Evolutionary conservation across 805 yeast species (phyloP).

Genomic region (Kodamaea leandrae): DNA sequence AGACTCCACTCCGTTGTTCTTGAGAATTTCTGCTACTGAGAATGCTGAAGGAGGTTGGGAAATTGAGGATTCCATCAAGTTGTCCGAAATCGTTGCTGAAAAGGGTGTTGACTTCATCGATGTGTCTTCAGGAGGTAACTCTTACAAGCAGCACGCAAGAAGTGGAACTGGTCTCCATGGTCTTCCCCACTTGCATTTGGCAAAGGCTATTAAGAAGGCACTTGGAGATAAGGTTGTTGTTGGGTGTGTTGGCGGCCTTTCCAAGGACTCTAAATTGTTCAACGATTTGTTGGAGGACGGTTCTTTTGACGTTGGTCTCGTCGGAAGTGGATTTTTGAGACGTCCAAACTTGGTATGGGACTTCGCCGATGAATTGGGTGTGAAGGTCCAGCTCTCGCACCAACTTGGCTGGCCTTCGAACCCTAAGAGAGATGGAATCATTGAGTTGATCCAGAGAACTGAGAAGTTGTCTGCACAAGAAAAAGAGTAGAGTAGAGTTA

Average conservation of each 20-base stretch:
- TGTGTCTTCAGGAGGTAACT: slow-evolving; percentile 53
- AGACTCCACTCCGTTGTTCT: slow-evolving; percentile 41
- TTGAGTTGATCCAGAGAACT: slow-evolving; percentile 19
- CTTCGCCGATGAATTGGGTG: slow-evolving; percentile 51
- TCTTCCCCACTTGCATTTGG: slow-evolving; percentile 39
- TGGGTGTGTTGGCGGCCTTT: slow-evolving; percentile 48
- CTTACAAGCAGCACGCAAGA: slow-evolving; percentile 28
- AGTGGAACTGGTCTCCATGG: slow-evolving; percentile 10
- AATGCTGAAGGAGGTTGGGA: slow-evolving; percentile 37
- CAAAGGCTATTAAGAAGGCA: slow-evolving; percentile 42
- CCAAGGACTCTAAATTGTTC: slow-evolving; percentile 31
- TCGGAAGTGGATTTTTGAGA: slow-evolving; percentile 46
- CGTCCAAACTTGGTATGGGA: slow-evolving; percentile 50
- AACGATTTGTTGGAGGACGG: slow-evolving; percentile 41
- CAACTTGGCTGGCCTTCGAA: slow-evolving; percentile 22
- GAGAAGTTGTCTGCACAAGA: slow-evolving; percentile 9
- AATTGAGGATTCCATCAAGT: slow-evolving; percentile 41
- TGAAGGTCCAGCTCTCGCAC: slow-evolving; percentile 36
- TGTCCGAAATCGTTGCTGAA: slow-evolving; percentile 38
- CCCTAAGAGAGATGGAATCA: slow-evolving; percentile 17
- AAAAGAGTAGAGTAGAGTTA: too few relatives aligned
- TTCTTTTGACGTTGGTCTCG: slow-evolving; percentile 46
- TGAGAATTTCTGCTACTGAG: slow-evolving; percentile 49
- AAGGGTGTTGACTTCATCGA: slow-evolving; percentile 53
- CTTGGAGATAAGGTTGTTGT: slow-evolving; percentile 43